phyloP scores from a whole-genome alignment of 2,329 filamentous ascomycete species.

The Acrocalymma vagum region DNA sequence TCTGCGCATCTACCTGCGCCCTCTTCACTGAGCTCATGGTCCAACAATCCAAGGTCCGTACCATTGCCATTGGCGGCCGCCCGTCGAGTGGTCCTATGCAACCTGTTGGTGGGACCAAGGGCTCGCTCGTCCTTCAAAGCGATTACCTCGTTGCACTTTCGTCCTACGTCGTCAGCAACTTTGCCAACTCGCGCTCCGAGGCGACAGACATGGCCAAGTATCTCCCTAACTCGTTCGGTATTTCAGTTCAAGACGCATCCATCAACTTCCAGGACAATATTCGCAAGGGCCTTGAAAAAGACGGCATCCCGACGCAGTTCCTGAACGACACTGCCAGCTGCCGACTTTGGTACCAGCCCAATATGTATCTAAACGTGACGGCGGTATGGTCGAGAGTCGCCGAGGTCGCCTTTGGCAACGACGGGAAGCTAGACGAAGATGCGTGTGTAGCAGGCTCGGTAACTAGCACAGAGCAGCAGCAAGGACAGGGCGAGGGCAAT shows the following conservation, averaged over 20 bases:
- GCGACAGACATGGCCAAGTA: conserved; percentile 27
- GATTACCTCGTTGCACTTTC: conserved; percentile 32
- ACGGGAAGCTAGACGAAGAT: conserved; percentile 33
- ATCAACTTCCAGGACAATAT: conserved; percentile 53
- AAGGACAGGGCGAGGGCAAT: conserved; percentile 32
- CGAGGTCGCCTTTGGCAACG: conserved; percentile 36
- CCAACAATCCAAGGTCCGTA: conserved; percentile 52
- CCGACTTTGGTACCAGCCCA: conserved; percentile 65
- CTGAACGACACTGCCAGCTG: conserved; percentile 69
- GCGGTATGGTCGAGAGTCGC: conserved; percentile 60
- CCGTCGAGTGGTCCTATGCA: conserved; percentile 52
- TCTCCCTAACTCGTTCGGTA: conserved; percentile 34
- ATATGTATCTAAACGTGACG: conserved; percentile 61
- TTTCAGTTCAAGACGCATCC: conserved; percentile 27
- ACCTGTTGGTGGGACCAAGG: conserved; percentile 56
- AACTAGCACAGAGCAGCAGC: conserved; percentile 34
- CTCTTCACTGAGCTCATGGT: conserved; percentile 58
- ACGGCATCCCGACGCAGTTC: conserved; percentile 64
- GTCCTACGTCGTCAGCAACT: conserved; percentile 23
- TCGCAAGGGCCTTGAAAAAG: conserved; percentile 36
- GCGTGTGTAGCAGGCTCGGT: conserved; percentile 39
- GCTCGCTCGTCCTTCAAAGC: conserved; percentile 43
- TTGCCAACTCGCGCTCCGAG: conserved; percentile 21
- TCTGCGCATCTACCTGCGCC: conserved; percentile 56
- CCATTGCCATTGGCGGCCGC: conserved; percentile 53